These are phyloP conservation scores for Prunus kanzakura DNA, from an alignment of 306 rosid species.

Conservation along the genomic window DNA sequence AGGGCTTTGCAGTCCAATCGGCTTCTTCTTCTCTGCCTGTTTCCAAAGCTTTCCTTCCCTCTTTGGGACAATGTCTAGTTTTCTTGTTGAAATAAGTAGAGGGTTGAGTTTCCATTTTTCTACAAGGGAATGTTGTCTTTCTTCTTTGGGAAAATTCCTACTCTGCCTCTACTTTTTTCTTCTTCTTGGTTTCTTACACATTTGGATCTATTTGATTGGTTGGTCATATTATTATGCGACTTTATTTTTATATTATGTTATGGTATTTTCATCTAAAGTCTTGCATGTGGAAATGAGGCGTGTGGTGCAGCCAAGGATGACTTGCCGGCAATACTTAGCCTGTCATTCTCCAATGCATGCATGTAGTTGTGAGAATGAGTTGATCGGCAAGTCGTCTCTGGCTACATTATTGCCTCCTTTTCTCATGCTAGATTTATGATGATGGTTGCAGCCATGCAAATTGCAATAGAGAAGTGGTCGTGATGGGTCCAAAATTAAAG, in stretches of 20 bases:
- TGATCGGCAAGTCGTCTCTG: constrained; percentile 78
- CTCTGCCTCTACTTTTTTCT: neutral
- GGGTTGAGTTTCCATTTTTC: constrained; percentile 29
- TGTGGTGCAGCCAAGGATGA: constrained; percentile 98
- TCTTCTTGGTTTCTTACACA: constrained; percentile 6
- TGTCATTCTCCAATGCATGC: neutral
- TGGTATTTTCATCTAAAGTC: constrained; percentile 49
- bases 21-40: constrained; percentile 43
- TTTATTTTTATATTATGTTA: too few relatives aligned
- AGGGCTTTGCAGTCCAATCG: constrained; percentile 43
- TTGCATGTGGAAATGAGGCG: constrained; percentile 91
- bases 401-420: constrained; percentile 63
- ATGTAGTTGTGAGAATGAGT: neutral
- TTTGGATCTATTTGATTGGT: constrained; percentile 39
- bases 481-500: too few relatives aligned
- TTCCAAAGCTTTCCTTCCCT: constrained; percentile 14
- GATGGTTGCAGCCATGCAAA: constrained; percentile 19
- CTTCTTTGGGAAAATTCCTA: constrained; percentile 43
- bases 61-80: constrained; percentile 23
- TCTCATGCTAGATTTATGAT: constrained; percentile 68
- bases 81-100: constrained; percentile 15
- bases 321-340: constrained; percentile 59
- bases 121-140: constrained; percentile 35
- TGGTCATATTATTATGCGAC: neutral
- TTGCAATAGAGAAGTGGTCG: too few relatives aligned